phyloP scores from a whole-genome alignment of 164 flowering plant species.

The Berberis thunbergii region DNA sequence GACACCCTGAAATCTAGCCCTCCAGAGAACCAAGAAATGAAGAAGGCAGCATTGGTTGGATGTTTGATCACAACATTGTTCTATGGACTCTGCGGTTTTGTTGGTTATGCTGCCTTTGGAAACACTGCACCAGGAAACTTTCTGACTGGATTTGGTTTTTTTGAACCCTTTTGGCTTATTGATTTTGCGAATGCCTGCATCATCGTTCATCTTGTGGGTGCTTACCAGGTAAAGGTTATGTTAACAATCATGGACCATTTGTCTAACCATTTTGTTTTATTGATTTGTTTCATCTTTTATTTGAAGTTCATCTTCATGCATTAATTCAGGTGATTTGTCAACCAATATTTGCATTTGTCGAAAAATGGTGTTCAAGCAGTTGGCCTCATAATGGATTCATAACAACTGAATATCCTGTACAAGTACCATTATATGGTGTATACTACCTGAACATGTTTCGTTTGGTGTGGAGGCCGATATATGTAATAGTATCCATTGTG shows the following conservation, averaged over 20 bases:
- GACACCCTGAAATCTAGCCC: constrained; percentile 47
- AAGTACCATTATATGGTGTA: constrained; percentile 11
- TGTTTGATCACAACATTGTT: constrained; percentile 34
- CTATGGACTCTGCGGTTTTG: constrained; percentile 42
- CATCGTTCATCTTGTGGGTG: constrained; percentile 54
- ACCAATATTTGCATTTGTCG: constrained; percentile 53
- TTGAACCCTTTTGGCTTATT: constrained; percentile 64
- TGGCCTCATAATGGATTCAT: constrained; percentile 60
- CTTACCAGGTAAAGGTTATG: constrained; percentile 42
- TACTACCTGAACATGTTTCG: constrained; percentile 47
- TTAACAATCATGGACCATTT: too few species aligned
- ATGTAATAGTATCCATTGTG: constrained; percentile 45
- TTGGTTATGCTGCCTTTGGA: constrained; percentile 76
- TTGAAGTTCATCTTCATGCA: too few species aligned
- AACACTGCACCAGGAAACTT: constrained; percentile 66
- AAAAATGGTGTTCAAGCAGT: constrained; percentile 18
- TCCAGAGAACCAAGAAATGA: constrained; percentile 51
- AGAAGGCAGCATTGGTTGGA: constrained; percentile 31
- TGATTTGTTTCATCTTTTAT: too few species aligned
- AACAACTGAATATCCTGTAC: constrained; percentile 25
- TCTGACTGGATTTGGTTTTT: constrained; percentile 63
- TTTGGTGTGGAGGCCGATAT: constrained; percentile 53
- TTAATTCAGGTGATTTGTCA: constrained; percentile 51
- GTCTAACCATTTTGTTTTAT: not conserved
- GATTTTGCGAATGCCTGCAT: constrained; percentile 50